A percentile compares a stretch with the other conserved stretches of the same genome.
These are phyloP conservation scores for Calonectria pseudoturangicola DNA, from an alignment of 2,329 filamentous ascomycete species.

Conservation along the genomic window DNA sequence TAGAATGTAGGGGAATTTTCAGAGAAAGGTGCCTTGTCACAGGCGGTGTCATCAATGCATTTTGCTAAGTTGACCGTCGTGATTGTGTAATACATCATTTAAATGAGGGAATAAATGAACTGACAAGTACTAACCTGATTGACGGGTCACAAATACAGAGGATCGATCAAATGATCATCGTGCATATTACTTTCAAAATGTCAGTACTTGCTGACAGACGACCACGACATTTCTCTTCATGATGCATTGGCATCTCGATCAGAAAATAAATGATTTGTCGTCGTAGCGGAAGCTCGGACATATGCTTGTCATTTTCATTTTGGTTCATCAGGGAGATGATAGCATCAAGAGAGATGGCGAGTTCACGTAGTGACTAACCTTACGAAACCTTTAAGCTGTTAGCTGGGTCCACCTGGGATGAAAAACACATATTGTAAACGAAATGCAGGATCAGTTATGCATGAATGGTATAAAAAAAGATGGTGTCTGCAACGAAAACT, in stretches of 20 bases:
- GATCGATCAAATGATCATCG: not conserved
- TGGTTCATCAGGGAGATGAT: conserved; percentile 82
- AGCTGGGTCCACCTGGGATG: conserved; percentile 45
- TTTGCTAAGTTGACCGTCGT: conserved; percentile 70
- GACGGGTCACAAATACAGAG: not conserved
- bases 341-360: conserved; percentile 39
- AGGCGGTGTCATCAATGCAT: conserved; percentile 68
- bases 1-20: conserved; percentile 43
- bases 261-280: conserved; percentile 62
- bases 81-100: conserved; percentile 66
- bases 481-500: conserved; percentile 82
- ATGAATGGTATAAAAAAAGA: conserved; percentile 83
- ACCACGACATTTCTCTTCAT: conserved; percentile 41
- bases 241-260: conserved; percentile 51
- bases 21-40: conserved; percentile 65
- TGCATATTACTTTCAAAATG: conserved; percentile 41
- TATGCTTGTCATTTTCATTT: conserved; percentile 97
- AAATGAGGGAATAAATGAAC: conserved; percentile 28
- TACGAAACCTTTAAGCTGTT: conserved; percentile 42
- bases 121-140: conserved; percentile 55
- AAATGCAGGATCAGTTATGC: conserved; percentile 69
- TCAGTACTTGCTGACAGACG: conserved; percentile 50
- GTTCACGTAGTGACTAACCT: conserved; percentile 51
- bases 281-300: conserved; percentile 84
- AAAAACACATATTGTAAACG: conserved; percentile 31